Base-by-base conservation (phyloP, 352 stramenopile genomes). In the Phytophthora podocarpi region DNA sequence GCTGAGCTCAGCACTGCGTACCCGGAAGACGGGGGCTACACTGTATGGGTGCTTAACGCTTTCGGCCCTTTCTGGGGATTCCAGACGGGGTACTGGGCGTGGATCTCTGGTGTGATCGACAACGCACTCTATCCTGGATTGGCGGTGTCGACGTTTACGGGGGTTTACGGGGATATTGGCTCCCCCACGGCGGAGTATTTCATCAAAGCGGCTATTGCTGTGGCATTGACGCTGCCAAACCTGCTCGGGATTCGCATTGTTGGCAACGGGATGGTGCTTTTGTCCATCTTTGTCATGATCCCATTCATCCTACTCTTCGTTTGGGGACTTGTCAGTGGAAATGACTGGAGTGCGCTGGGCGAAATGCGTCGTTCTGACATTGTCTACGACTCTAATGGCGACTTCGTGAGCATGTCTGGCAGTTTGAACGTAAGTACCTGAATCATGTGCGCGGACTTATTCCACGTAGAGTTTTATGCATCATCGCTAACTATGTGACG, bases 41-140 rank as follows among this genome's bases (percentile, higher is more conserved):
- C 96, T 9, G 80, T 93, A 6, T 98, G 95, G 95, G 88, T 98
- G 10, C 76, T 96, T 53, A 78, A 94, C 59, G 90, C 93, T 1
- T 98, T 97, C 78, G 93, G 93, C 1, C 75, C 85, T 1, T 96
- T 93, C 68, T 94, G 84, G 85, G 85, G 74, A 7, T 95, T 91
- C 59, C 82, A 93, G 69, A 85, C 87, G 35, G 85, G 84, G 11
- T 90, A 89, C 43, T 82, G 83, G 65, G 82, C 73, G 18, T 98
- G 93, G 92, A 73, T 98, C 24, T 87, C 76, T 2, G 92, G 92
- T 23, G 90, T 94, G 15, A 93, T 92, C 28, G 93, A 98, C 73
- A 98, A 98, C 70, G 87, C 92, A 7, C 82, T 98, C 35, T 98
- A 98, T 70, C 91, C 93, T 6, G 83, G 90, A n/a, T 72, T 98